These are phyloP conservation scores for Naganishia vaughanmartiniae DNA, from an alignment of 768 basidiomycete species.

Conservation along the genomic window DNA sequence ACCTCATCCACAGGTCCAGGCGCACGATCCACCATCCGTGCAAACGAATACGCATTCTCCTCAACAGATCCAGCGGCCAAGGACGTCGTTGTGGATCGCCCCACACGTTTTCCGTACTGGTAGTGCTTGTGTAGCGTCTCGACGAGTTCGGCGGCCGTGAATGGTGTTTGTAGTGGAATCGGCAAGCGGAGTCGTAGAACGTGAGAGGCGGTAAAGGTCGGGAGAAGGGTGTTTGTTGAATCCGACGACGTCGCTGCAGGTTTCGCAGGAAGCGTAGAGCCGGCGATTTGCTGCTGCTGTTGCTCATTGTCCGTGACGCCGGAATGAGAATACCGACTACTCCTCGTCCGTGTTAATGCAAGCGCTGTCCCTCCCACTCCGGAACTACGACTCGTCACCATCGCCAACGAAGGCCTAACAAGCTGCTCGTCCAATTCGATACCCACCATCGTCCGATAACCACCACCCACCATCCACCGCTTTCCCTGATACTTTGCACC, in stretches of 20 bases:
- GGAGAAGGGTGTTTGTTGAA: background rate
- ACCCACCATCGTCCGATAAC: conserved; percentile 18
- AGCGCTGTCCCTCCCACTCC: background rate
- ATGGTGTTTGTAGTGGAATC: background rate
- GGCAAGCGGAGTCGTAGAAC: conserved; percentile 11
- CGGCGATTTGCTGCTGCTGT: too few species aligned
- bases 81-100: background rate
- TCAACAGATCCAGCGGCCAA: background rate
- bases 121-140: conserved; percentile 19
- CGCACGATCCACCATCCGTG: conserved; percentile 12
- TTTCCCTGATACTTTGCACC: background rate
- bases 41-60: conserved; percentile 15
- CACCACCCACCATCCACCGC: conserved; percentile 8
- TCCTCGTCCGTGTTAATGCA: background rate
- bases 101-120: conserved; percentile 14
- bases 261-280: background rate
- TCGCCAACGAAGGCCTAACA: background rate
- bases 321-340: background rate
- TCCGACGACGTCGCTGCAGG: conserved; percentile 6
- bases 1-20: conserved; percentile 16
- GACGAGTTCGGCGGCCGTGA: conserved; percentile 18
- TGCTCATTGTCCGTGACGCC: background rate
- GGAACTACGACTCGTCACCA: background rate
- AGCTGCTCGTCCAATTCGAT: conserved; percentile 15
- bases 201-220: background rate